phyloP scores from a whole-genome alignment of 1,139 yeast genomes.

The Yamadazyma triangularis region DNA sequence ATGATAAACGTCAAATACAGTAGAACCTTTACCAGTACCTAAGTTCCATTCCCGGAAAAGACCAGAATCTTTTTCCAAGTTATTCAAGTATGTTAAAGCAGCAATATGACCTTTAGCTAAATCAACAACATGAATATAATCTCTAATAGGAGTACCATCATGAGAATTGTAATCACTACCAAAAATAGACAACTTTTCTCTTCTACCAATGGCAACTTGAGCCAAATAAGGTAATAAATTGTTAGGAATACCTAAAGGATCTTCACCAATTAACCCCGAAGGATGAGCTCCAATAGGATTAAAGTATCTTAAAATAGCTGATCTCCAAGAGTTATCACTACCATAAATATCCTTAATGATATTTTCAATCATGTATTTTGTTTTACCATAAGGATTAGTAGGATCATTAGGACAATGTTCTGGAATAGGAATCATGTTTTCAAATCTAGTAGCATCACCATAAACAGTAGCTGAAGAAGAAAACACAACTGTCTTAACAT shows the following conservation, averaged over 20 bases:
- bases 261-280: constrained; percentile 75
- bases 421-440: constrained; percentile 74
- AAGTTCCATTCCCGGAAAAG: constrained; percentile 76
- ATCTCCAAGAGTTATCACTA: constrained; percentile 47
- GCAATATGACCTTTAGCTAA: constrained; percentile 79
- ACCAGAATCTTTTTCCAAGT: constrained; percentile 36
- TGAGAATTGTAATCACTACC: constrained; percentile 66
- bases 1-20: constrained; percentile 67
- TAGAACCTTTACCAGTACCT: constrained; percentile 77
- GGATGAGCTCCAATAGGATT: constrained; percentile 88
- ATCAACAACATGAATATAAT: constrained; percentile 79
- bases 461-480: constrained; percentile 82
- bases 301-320: constrained; percentile 71
- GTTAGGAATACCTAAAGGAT: constrained; percentile 74
- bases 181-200: constrained; percentile 59
- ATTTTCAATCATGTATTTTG: constrained; percentile 64
- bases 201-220: constrained; percentile 72
- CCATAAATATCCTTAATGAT: constrained; percentile 54
- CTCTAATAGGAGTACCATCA: constrained; percentile 82
- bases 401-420: constrained; percentile 76
- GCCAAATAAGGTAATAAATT: constrained; percentile 72
- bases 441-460: constrained; percentile 76
- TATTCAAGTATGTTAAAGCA: constrained; percentile 57
- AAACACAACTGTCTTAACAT: constrained; percentile 62
- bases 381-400: constrained; percentile 72